Evolutionary conservation across 345 rosid genomes (phyloP).

Genomic region (Camelina hispida): DNA sequence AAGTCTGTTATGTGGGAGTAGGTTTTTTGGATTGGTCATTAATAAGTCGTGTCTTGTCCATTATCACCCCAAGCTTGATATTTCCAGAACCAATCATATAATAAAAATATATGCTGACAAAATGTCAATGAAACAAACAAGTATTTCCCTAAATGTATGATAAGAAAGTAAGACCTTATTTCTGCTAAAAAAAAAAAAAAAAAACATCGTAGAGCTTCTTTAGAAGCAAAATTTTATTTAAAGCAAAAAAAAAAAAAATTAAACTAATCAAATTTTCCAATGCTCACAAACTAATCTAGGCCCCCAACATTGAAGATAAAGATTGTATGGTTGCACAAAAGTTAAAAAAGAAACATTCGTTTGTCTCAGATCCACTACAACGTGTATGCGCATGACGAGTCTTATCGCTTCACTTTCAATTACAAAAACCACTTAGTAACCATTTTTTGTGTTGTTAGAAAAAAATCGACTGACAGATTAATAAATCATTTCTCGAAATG

Average conservation of each 20-base stretch:
- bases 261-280: too few species aligned
- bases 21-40: too few species aligned
- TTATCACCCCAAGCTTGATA: neutral
- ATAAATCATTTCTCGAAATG: neutral
- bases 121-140: neutral
- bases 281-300: neutral
- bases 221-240: too few species aligned
- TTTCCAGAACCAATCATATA: neutral
- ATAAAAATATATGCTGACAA: neutral
- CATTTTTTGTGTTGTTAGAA: too few species aligned
- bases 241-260: too few species aligned
- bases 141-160: neutral
- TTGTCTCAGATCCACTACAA: neutral
- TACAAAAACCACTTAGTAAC: neutral
- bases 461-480: too few species aligned
- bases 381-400: neutral
- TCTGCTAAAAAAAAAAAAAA: too few species aligned
- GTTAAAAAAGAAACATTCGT: neutral
- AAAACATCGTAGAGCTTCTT: too few species aligned
- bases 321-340: neutral
- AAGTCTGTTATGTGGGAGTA: too few species aligned
- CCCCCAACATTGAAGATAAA: neutral
- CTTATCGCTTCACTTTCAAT: slow-evolving; percentile 15
- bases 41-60: slow-evolving; percentile 16
- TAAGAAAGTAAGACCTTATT: too few species aligned